Percentiles rank a stretch among this genome's conserved stretches.
These are phyloP conservation scores for Ustilago tritici DNA, from an alignment of 1,284 basidiomycete species.

Conservation along the genomic window DNA sequence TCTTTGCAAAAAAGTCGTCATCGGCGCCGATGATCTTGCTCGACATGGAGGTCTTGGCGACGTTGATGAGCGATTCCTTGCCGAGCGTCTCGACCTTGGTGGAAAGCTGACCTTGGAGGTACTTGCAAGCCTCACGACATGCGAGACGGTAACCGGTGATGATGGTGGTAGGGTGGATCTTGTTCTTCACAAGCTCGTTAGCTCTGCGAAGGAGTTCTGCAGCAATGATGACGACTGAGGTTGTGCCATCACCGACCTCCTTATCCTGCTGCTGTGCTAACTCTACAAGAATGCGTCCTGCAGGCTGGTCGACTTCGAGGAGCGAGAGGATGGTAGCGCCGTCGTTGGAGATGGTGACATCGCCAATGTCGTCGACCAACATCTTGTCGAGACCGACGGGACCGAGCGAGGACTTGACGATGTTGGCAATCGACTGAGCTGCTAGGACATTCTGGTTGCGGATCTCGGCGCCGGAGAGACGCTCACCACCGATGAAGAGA, in stretches of 20 bases:
- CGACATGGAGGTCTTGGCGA: slow-evolving; percentile 98
- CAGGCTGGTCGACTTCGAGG: slow-evolving; percentile 90
- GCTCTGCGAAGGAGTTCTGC: slow-evolving; percentile 94
- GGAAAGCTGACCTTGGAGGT: slow-evolving; percentile 96
- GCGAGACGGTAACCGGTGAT: slow-evolving; percentile 98
- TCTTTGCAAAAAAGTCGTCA: slow-evolving; percentile 96
- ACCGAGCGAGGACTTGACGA: slow-evolving; percentile 95
- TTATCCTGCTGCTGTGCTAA: slow-evolving; percentile 99
- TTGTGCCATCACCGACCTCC: slow-evolving; percentile 99
- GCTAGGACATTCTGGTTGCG: slow-evolving; percentile 93
- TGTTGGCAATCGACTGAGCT: slow-evolving; percentile 95
- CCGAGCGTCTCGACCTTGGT: slow-evolving; percentile 94
- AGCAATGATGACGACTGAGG: slow-evolving; percentile 96
- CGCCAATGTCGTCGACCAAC: slow-evolving; percentile 98
- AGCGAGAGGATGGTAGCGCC: slow-evolving; percentile 96
- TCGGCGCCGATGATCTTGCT: slow-evolving; percentile 99
- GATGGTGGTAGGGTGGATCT: slow-evolving; percentile 99
- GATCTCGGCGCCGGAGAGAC: slow-evolving; percentile 93
- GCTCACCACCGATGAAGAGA: slow-evolving; percentile 88
- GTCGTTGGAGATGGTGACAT: slow-evolving; percentile 99
- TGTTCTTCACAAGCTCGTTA: slow-evolving; percentile 97
- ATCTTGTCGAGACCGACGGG: slow-evolving; percentile 79
- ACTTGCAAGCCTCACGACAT: slow-evolving; percentile 96
- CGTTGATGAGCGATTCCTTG: slow-evolving; percentile 91
- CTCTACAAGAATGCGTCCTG: slow-evolving; percentile 94